Evolutionary conservation across 331 rosid genomes (phyloP).

Genomic region (Acacia pycnantha): DNA sequence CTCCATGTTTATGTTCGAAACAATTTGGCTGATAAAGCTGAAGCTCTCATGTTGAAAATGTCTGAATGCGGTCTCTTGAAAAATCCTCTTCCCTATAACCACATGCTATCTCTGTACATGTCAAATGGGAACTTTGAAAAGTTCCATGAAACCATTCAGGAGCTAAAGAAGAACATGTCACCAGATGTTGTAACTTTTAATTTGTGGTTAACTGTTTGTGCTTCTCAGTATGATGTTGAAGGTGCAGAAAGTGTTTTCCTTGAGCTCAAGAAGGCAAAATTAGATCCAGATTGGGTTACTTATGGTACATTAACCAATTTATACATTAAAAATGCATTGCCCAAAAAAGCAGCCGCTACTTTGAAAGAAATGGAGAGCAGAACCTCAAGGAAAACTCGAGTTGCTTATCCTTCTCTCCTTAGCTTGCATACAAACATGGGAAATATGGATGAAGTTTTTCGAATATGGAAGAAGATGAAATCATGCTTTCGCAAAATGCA

Average conservation of each 20-base stretch:
- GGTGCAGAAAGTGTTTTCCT: slow-evolving; percentile 72
- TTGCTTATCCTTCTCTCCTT: slow-evolving; percentile 71
- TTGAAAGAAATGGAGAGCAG: slow-evolving; percentile 85
- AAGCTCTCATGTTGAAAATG: slow-evolving; percentile 83
- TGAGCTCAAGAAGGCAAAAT: slow-evolving; percentile 65
- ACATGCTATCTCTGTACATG: slow-evolving; percentile 72
- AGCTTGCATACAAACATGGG: slow-evolving; percentile 80
- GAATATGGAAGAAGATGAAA: slow-evolving; percentile 78
- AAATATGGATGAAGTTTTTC: slow-evolving; percentile 62
- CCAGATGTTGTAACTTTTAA: slow-evolving; percentile 76
- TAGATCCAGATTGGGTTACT: slow-evolving; percentile 82
- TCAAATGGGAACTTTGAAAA: slow-evolving; percentile 63
- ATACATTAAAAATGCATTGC: slow-evolving; percentile 52
- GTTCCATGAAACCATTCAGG: slow-evolving; percentile 53
- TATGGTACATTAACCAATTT: slow-evolving; percentile 71
- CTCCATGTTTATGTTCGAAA: slow-evolving; percentile 76
- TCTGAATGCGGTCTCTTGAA: slow-evolving; percentile 60
- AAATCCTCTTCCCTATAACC: slow-evolving; percentile 77
- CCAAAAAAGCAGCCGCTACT: slow-evolving; percentile 65
- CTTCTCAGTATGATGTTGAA: slow-evolving; percentile 60
- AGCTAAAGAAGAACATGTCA: slow-evolving; percentile 54
- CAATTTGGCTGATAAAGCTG: slow-evolving; percentile 63
- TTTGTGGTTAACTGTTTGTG: slow-evolving; percentile 63
- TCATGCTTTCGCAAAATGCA: slow-evolving; percentile 63
- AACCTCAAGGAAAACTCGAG: slow-evolving; percentile 47